A percentile compares a stretch with the other conserved stretches of the same genome.
Conservation (phyloP, 257 asterid genomes). For the Plantago elongata region DNA sequence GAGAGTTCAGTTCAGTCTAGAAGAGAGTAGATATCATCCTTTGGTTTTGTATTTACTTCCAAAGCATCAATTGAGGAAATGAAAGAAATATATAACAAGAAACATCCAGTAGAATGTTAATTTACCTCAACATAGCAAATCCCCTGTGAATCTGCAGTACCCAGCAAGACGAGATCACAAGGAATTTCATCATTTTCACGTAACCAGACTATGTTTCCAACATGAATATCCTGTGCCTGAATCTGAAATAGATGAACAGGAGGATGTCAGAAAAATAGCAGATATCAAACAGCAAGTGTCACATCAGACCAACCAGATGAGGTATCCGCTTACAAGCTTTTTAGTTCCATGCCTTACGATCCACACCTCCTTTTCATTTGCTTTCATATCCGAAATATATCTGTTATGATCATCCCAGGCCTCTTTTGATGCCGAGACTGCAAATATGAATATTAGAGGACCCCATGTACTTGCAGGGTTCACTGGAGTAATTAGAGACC, state of each 20-base stretch:
- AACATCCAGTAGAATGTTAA: background rate
- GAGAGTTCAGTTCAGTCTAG: too few relatives aligned
- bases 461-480: slow-evolving; percentile 99
- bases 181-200: slow-evolving; percentile 99
- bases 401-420: slow-evolving; percentile 99
- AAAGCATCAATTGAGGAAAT: too few relatives aligned
- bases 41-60: too few relatives aligned
- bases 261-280: slow-evolving; percentile 16
- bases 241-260: slow-evolving; percentile 40
- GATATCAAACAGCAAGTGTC: background rate
- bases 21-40: too few relatives aligned
- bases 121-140: slow-evolving; percentile 92
- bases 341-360: slow-evolving; percentile 76
- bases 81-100: background rate
- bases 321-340: slow-evolving; percentile 56
- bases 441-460: slow-evolving; percentile 94
- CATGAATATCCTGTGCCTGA: slow-evolving; percentile 85
- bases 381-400: slow-evolving; percentile 91
- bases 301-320: background rate
- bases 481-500: slow-evolving; percentile 99
- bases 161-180: slow-evolving; percentile 92
- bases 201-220: slow-evolving; percentile 93
- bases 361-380: slow-evolving; percentile 98
- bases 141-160: slow-evolving; percentile 91
- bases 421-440: slow-evolving; percentile 97